phyloP scores from a whole-genome alignment of 352 stramenopile genomes.

The Globisporangium solare region DNA sequence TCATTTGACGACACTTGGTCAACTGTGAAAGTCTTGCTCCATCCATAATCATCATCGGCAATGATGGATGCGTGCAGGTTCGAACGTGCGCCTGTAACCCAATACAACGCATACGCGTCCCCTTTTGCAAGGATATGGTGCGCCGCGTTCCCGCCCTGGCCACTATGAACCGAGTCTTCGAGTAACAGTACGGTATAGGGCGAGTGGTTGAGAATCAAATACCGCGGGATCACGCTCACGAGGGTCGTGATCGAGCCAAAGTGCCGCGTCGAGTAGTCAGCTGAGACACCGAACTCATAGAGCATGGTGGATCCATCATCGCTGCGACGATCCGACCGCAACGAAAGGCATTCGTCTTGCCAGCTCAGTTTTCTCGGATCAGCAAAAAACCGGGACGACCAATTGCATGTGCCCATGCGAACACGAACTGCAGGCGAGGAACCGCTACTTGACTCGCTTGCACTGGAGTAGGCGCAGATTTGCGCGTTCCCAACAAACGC shows the following conservation, averaged over 20 bases:
- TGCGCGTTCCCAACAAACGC: constrained; percentile 71
- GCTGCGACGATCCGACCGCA: constrained; percentile 27
- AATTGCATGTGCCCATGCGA: constrained; percentile 47
- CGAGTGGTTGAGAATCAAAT: constrained; percentile 68
- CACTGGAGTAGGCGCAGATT: constrained; percentile 64
- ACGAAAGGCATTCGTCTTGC: constrained; percentile 77
- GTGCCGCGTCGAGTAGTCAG: constrained; percentile 76
- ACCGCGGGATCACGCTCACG: constrained; percentile 79
- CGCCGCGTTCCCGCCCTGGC: constrained; percentile 31
- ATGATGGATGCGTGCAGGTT: constrained; percentile 57
- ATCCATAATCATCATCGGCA: constrained; percentile 48
- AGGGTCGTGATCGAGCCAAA: constrained; percentile 82
- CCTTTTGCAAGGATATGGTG: constrained; percentile 70
- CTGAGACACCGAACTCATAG: constrained; percentile 79
- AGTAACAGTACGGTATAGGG: constrained; percentile 62
- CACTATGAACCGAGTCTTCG: constrained; percentile 25
- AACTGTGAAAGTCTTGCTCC: constrained; percentile 52
- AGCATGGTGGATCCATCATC: constrained; percentile 33
- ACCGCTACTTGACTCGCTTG: constrained; percentile 18
- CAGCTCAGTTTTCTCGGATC: constrained; percentile 74
- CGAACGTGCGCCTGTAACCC: constrained; percentile 48
- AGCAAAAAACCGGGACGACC: constrained; percentile 66
- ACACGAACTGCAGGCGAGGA: constrained; percentile 50
- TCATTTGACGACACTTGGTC: constrained; percentile 41
- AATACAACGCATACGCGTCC: constrained; percentile 78